Evolutionary conservation across 768 basidiomycete species (phyloP).

Genomic region (Mrakia frigida): DNA sequence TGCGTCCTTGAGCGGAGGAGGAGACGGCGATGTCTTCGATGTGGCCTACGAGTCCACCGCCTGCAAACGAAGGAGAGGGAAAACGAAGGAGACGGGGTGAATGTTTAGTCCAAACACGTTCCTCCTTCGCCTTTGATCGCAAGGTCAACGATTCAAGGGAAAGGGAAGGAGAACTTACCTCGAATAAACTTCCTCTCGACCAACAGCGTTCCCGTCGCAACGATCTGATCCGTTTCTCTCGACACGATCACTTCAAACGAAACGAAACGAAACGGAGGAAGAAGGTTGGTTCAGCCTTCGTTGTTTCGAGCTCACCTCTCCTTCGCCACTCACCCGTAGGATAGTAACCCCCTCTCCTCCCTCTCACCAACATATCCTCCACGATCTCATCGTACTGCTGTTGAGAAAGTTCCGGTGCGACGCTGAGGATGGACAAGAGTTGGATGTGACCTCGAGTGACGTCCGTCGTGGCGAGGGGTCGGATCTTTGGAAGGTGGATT

Average conservation of each 20-base stretch:
- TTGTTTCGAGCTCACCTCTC: not conserved
- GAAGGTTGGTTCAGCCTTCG: not conserved
- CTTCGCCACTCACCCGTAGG: constrained; percentile 16
- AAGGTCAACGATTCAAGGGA: too few relatives aligned
- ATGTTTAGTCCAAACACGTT: not conserved
- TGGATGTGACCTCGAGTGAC: constrained; percentile 72
- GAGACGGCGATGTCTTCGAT: constrained; percentile 97
- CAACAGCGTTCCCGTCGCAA: constrained; percentile 76
- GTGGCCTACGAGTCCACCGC: constrained; percentile 81
- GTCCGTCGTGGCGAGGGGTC: constrained; percentile 83
- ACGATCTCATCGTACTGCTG: constrained; percentile 54
- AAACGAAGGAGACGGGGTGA: not conserved
- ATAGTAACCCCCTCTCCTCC: constrained; percentile 24
- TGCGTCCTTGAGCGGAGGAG: constrained; percentile 80
- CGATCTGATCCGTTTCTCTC: constrained; percentile 66
- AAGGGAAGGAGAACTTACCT: not conserved
- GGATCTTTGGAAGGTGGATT: constrained; percentile 58
- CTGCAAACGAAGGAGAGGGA: constrained; percentile 35
- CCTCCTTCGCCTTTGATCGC: not conserved
- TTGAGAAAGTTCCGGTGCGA: constrained; percentile 62
- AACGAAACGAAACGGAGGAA: not conserved
- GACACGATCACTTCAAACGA: constrained; percentile 64
- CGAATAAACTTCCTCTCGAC: constrained; percentile 93
- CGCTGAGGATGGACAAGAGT: constrained; percentile 69
- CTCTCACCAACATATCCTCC: constrained; percentile 20